Evolutionary conservation across 495 filamentous ascomycete genomes (phyloP), one percentile per base, ranked within the genome.

Genomic region (Glutinoglossum americanum): DNA sequence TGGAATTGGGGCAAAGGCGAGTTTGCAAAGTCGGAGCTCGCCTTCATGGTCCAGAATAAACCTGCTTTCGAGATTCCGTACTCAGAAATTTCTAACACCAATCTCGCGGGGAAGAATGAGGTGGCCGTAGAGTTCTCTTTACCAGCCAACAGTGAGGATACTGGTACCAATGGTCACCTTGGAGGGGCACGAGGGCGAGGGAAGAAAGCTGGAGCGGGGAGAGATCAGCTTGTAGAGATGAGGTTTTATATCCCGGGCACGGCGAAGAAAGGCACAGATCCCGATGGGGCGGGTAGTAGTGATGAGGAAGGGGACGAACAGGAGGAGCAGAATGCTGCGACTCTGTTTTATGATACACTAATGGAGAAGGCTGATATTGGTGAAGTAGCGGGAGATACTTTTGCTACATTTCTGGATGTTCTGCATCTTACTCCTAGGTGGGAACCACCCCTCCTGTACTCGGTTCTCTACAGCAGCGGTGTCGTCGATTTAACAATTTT

Each of bases 1-100:
- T 99, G 93, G 93, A 99, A 97, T 67, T 99, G 93, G 93, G 93
- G 93, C 60, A 99, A 97, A 70, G 86, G 84, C 58, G 93, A 99
- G 66, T 96, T 99, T 65, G 82, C 84, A 60, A 95, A 97, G 68
- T 82, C 85, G 48, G 93, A 99, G 70, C 79, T 99, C 32, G 74
- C 85, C 21, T 99, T 99, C 73, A 96, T 87, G 68, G 93, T 99
- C 23, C 86, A 92, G 63, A 99, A 94, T 64, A 84, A 89, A 62
- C 93, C 93, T 5, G 86, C 93, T 0, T 99, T 99, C 72, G 92
- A 97, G 69, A 82, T 99, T 44, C 93, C 93, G 21, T 99, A 94
- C 73, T 84, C 86, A 33, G 93, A 99, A 68, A 92, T 99, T 61
- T 89, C 87, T 19, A 99, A 99, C 69, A 95, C 90, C 49, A 97